phyloP scores from a whole-genome alignment of 495 filamentous ascomycete species.

The Xylaria castorea region DNA sequence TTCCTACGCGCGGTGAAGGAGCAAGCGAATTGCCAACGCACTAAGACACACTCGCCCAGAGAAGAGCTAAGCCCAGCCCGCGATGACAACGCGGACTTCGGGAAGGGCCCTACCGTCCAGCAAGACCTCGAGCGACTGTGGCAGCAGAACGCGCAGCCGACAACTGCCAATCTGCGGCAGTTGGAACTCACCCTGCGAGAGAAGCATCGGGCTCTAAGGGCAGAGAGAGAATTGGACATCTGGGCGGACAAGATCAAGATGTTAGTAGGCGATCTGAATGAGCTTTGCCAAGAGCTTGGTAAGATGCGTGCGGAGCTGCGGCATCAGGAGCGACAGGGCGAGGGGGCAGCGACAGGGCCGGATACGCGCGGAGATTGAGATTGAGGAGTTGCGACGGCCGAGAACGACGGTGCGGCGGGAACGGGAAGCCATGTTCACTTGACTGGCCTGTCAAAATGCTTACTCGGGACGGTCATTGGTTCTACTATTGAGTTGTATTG shows the following conservation, averaged over 20 bases:
- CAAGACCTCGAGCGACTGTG: neutral
- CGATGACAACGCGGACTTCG: neutral
- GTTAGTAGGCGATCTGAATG: neutral
- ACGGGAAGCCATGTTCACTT: conserved; percentile 3
- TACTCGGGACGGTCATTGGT: neutral
- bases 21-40: neutral
- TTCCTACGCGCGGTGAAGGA: neutral
- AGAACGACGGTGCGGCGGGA: neutral
- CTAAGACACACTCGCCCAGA: neutral
- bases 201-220: neutral
- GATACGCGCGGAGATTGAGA: conserved; percentile 3
- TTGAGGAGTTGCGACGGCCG: neutral
- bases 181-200: neutral
- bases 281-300: neutral
- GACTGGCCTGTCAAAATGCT: neutral
- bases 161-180: neutral
- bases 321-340: neutral
- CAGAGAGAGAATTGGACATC: neutral
- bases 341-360: neutral
- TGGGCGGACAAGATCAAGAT: neutral
- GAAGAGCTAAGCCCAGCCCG: neutral
- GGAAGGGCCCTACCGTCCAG: neutral
- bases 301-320: neutral
- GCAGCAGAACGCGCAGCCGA: neutral
- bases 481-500: neutral